A percentile compares a stretch with the other conserved stretches of the same genome.
phyloP scores from a whole-genome alignment of 225 moss, liverwort and hornwort genomes.

The Physcomitrellopsis africana region DNA sequence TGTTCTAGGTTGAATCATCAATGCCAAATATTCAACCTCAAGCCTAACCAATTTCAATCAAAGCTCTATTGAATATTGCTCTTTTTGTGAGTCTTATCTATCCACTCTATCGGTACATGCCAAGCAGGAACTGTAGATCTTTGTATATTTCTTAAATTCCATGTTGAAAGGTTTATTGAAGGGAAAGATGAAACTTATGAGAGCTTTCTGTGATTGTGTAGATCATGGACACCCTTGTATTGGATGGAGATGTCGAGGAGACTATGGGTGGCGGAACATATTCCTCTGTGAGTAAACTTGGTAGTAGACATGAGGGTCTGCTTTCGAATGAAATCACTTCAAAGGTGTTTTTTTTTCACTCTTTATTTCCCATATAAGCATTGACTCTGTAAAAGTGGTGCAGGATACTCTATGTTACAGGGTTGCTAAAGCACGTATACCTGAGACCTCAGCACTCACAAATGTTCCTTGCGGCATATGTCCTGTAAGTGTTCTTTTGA shows the following conservation, averaged over 20 bases:
- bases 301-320: neutral
- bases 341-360: neutral
- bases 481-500: conserved; percentile 51
- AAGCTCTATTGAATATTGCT: neutral
- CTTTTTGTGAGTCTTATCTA: neutral
- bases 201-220: conserved; percentile 34
- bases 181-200: neutral
- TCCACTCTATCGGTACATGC: neutral
- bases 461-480: conserved; percentile 92
- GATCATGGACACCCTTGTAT: conserved; percentile 92
- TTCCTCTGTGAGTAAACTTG: conserved; percentile 55
- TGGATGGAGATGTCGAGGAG: conserved; percentile 96
- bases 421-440: conserved; percentile 77
- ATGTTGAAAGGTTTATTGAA: neutral
- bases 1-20: neutral
- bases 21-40: neutral
- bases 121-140: neutral
- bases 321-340: neutral
- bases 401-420: conserved; percentile 79
- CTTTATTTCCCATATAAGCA: neutral
- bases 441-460: conserved; percentile 87
- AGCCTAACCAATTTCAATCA: neutral
- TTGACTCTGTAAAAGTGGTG: conserved; percentile 20
- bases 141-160: neutral
- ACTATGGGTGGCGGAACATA: conserved; percentile 69